Evolutionary conservation across 2,329 filamentous ascomycete species (phyloP), one percentile per base, ranked within the genome.

Genomic region (Fusarium sacchari): DNA sequence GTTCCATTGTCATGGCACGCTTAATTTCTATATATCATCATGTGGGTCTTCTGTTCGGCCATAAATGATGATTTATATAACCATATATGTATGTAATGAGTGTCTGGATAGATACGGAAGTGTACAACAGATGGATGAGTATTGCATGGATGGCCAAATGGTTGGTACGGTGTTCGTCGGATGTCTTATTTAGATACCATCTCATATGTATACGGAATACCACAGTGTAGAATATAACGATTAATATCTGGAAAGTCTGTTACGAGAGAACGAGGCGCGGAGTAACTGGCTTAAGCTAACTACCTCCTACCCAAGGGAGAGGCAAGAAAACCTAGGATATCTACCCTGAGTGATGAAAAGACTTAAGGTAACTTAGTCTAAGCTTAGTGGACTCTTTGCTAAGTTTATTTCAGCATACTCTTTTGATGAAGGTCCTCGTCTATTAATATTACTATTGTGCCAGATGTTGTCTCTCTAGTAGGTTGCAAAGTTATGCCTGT

Each of bases 161-260:
- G 53, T 47, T 55, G 58, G 66, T 34, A 55, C 32, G 63, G 69
- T 75, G 65, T 73, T 76, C 65, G 46, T 64, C 28, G 71, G 71
- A 53, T 71, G 68, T 62, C 55, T 64, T 39, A 44, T 73, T 61
- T 76, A 73, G 69, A 78, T 78, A 78, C 74, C 76, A 75, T 78
- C 59, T 73, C 62, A 66, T 61, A 67, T 71, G 59, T 60, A 69
- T 62, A 66, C 43, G 56, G 64, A 55, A 44, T 49, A 68, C 66
- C 69, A 74, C 69, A 65, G 52, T 67, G 60, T 64, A 53, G 57
- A 75, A 68, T 72, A 65, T 67, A 53, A 72, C 69, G 52, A 71
- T 58, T 62, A 64, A 60, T 62, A 60, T 57, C 39, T 37, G 42
- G 30, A 58, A 50, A 58, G 20, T 58, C 24, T 49, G 49, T 47